Evolutionary conservation across 2,329 filamentous ascomycete species (phyloP).

Genomic region (Fusarium xylarioides): DNA sequence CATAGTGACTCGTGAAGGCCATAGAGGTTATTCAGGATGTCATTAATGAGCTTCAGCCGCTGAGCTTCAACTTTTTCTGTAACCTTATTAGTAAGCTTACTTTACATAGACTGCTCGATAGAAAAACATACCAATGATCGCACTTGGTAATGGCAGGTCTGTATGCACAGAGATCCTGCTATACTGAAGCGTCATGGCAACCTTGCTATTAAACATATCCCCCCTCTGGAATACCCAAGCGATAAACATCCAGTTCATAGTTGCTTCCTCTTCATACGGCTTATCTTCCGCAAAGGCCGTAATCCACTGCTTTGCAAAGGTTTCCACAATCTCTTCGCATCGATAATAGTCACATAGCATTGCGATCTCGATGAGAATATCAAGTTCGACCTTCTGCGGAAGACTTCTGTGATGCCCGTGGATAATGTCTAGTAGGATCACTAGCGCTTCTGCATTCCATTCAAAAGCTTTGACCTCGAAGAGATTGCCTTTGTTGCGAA

Average conservation of each 20-base stretch:
- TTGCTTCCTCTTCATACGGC: not conserved
- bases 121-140: not conserved
- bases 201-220: not conserved
- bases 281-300: not conserved
- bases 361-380: not conserved
- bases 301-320: not conserved
- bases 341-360: not conserved
- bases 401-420: not conserved
- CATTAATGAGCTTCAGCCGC: not conserved
- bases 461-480: not conserved
- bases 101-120: not conserved
- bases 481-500: not conserved
- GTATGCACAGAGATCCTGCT: not conserved
- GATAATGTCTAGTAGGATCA: not conserved
- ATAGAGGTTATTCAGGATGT: not conserved
- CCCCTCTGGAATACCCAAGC: not conserved
- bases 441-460: not conserved
- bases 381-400: not conserved
- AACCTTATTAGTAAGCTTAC: rapidly evolving
- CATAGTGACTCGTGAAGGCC: not conserved
- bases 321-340: not conserved
- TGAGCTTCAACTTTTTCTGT: not conserved
- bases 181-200: not conserved
- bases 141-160: not conserved
- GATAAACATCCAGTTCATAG: not conserved